phyloP scores from a whole-genome alignment of 2,329 filamentous ascomycete species.

The Madurella mycetomatis region DNA sequence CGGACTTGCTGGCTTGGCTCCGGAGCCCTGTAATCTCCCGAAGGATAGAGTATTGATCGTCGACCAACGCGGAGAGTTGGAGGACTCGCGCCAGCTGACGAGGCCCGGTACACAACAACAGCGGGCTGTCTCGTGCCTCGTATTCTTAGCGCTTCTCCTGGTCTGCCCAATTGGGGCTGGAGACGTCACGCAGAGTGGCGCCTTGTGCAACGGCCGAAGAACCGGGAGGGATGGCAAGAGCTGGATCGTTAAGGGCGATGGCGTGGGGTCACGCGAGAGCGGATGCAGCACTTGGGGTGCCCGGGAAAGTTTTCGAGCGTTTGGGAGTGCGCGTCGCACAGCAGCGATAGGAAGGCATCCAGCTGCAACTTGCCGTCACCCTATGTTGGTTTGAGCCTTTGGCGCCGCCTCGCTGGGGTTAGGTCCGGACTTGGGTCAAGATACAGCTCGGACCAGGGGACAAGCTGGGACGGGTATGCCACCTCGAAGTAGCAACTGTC shows the following conservation, averaged over 20 bases:
- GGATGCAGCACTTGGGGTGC: slow-evolving; percentile 24
- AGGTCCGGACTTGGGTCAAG: slow-evolving; percentile 11
- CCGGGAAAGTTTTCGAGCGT: slow-evolving; percentile 16
- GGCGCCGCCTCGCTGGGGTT: slow-evolving; percentile 18
- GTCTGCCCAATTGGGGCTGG: slow-evolving; percentile 30
- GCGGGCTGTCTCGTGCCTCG: slow-evolving; percentile 35
- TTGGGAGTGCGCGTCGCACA: slow-evolving; percentile 20
- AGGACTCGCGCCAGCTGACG: slow-evolving; percentile 23
- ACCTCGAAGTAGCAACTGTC: slow-evolving; percentile 12
- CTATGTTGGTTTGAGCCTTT: slow-evolving; percentile 26
- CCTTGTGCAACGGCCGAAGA: slow-evolving; percentile 30
- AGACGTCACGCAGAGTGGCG: slow-evolving; percentile 30
- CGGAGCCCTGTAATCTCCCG: slow-evolving; percentile 24
- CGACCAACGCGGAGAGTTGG: slow-evolving; percentile 9
- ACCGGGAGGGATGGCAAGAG: slow-evolving; percentile 22
- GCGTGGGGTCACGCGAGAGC: slow-evolving; percentile 24
- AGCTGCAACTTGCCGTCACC: slow-evolving; percentile 31
- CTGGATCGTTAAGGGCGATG: slow-evolving; percentile 19
- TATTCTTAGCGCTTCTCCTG: slow-evolving; percentile 31
- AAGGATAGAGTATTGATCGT: slow-evolving; percentile 24
- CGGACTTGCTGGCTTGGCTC: slow-evolving; percentile 2
- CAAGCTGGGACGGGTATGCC: slow-evolving; percentile 20
- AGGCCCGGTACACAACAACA: slow-evolving; percentile 28
- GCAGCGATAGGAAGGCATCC: slow-evolving; percentile 26
- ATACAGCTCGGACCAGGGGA: background rate